Conservation (phyloP, 176 grass and related monocot species). For the Thalia dealbata region DNA sequence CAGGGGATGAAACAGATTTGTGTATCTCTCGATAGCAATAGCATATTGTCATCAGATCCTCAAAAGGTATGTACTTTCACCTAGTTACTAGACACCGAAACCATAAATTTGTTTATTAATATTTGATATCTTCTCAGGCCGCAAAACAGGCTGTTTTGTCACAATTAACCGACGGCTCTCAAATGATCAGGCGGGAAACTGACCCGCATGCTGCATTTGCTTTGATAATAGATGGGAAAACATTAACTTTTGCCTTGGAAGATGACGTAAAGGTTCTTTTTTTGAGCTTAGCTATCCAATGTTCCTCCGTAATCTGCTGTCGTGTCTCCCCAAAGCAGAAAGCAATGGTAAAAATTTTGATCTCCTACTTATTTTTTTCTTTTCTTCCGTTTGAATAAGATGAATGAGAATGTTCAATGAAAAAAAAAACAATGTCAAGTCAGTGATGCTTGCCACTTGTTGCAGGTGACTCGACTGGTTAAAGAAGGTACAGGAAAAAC, state of each 20-base stretch:
- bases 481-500: conserved; percentile 92
- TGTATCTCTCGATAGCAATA: conserved; percentile 45
- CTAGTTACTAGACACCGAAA: neutral
- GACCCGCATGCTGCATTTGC: conserved; percentile 97
- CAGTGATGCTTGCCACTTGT: conserved; percentile 6
- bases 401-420: too few relatives aligned
- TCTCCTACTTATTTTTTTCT: neutral
- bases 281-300: conserved; percentile 73
- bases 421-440: neutral
- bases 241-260: conserved; percentile 61
- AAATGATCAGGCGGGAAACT: conserved; percentile 90
- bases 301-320: conserved; percentile 95
- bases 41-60: conserved; percentile 60
- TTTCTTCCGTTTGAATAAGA: neutral
- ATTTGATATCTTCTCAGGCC: conserved; percentile 42
- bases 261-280: conserved; percentile 85
- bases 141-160: conserved; percentile 65
- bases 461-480: conserved; percentile 86
- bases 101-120: conserved; percentile 19
- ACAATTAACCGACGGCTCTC: conserved; percentile 71
- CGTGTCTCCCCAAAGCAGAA: conserved; percentile 97
- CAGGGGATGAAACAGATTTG: conserved; percentile 93
- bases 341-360: conserved; percentile 57
- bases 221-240: conserved; percentile 94
- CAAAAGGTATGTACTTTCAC: conserved; percentile 46